Evolutionary conservation across 768 basidiomycete genomes (phyloP).

Genomic region (Termitomyces eurrhizus): DNA sequence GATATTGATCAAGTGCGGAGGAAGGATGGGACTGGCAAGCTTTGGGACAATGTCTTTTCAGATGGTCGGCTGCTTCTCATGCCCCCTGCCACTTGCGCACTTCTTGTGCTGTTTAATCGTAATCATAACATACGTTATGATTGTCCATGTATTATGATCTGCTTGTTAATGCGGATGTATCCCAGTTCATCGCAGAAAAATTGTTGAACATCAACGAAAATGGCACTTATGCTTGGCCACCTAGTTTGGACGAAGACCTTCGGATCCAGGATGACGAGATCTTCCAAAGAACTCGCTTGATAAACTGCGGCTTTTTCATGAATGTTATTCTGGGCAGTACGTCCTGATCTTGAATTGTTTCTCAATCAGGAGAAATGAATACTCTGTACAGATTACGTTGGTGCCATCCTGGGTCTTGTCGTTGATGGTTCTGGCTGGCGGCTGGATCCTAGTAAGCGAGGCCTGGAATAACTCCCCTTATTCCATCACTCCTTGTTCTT

Average conservation of each 20-base stretch:
- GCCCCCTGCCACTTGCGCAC: constrained; percentile 68
- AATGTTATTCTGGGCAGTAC: no score
- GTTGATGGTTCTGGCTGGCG: no score
- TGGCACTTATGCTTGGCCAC: constrained; percentile 35
- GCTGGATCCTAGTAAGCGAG: no score
- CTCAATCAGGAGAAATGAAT: no score
- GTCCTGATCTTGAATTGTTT: no score
- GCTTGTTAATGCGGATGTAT: constrained; percentile 7
- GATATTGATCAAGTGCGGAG: constrained; percentile 49
- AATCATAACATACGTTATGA: constrained; percentile 63
- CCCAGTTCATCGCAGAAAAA: constrained; percentile 65
- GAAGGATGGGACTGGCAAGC: constrained; percentile 60
- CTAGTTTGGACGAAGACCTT: constrained; percentile 19
- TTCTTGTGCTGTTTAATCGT: constrained; percentile 64
- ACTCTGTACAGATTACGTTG: no score
- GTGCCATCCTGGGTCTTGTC: no score
- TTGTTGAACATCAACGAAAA: constrained; percentile 68
- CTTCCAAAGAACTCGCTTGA: constrained; percentile 67
- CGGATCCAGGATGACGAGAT: constrained; percentile 69
- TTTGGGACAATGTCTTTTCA: constrained; percentile 70
- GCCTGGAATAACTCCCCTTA: no score
- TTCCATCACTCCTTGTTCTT: no score
- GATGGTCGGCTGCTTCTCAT: constrained; percentile 62
- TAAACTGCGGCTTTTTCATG: constrained; percentile 72
- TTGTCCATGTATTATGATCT: neutral